Evolutionary conservation across 140 eudicot species (phyloP).

Genomic region (Cichorium intybus): DNA sequence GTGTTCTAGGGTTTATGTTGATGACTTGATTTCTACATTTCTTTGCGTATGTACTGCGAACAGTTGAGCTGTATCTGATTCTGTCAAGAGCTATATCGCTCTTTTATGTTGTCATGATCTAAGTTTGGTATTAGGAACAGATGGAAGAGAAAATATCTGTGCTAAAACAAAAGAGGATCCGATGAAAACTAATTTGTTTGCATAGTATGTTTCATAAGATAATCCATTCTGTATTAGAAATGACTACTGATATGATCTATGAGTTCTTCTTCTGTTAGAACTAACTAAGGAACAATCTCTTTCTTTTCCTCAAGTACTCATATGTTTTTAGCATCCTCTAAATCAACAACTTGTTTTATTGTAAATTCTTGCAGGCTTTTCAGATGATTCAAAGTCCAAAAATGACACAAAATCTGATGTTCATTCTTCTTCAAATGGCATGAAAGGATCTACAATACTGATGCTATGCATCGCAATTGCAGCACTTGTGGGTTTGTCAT

Average conservation of each 20-base stretch:
- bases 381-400: constrained; percentile 53
- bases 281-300: not conserved
- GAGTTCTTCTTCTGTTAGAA: constrained; percentile 1
- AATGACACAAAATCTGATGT: constrained; percentile 34
- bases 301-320: not conserved
- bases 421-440: constrained; percentile 43
- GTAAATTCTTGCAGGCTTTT: constrained; percentile 45
- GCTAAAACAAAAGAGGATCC: constrained; percentile 1
- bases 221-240: not conserved
- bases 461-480: constrained; percentile 48
- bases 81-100: not conserved
- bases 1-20: constrained; percentile 16
- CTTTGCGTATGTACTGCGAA: not conserved
- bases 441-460: constrained; percentile 53
- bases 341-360: not conserved
- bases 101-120: not conserved
- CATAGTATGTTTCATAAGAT: not conserved
- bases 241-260: not conserved
- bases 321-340: constrained; percentile 5
- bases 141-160: not conserved
- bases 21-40: not conserved
- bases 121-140: not conserved
- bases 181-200: not conserved
- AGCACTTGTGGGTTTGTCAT: constrained; percentile 49
- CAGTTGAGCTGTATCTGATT: not conserved